Percentiles rank a stretch among this genome's conserved stretches.
phyloP scores from a whole-genome alignment of 1,139 yeast species.

The Debaryomyces fabryi region DNA sequence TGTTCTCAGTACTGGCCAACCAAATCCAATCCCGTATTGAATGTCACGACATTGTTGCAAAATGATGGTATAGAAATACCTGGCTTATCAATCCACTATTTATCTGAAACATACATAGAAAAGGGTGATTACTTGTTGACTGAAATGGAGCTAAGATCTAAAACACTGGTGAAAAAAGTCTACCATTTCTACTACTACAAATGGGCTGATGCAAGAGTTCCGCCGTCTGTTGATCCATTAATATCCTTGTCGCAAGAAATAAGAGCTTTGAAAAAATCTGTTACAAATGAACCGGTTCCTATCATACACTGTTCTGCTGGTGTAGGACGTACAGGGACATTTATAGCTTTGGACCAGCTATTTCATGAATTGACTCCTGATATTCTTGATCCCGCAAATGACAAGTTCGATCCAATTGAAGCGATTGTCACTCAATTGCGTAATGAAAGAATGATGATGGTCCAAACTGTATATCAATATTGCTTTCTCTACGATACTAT shows the following conservation, averaged over 20 bases:
- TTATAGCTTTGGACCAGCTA: conserved; percentile 62
- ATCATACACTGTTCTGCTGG: conserved; percentile 84
- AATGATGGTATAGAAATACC: conserved; percentile 31
- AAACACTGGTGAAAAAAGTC: conserved; percentile 38
- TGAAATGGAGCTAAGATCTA: conserved; percentile 27
- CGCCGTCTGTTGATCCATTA: conserved; percentile 46
- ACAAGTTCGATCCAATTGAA: conserved; percentile 27
- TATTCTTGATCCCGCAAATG: background rate
- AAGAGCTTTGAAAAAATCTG: conserved; percentile 13
- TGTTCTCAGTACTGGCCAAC: conserved; percentile 80
- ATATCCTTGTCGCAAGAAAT: conserved; percentile 30
- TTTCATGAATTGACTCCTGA: conserved; percentile 17
- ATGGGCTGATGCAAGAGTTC: conserved; percentile 62
- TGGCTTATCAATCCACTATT: conserved; percentile 23
- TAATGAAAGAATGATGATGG: conserved; percentile 64
- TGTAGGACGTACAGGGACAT: conserved; percentile 83
- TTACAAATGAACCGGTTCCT: conserved; percentile 28
- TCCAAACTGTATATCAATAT: conserved; percentile 62
- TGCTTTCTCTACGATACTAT: conserved; percentile 46
- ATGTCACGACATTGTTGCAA: conserved; percentile 20
- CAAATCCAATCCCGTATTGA: conserved; percentile 19
- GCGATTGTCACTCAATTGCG: conserved; percentile 50
- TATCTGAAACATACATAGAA: conserved; percentile 19
- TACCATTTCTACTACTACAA: conserved; percentile 55
- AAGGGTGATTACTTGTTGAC: conserved; percentile 34